phyloP scores from a whole-genome alignment of 257 asterid species.

The Solanum pinnatisectum region DNA sequence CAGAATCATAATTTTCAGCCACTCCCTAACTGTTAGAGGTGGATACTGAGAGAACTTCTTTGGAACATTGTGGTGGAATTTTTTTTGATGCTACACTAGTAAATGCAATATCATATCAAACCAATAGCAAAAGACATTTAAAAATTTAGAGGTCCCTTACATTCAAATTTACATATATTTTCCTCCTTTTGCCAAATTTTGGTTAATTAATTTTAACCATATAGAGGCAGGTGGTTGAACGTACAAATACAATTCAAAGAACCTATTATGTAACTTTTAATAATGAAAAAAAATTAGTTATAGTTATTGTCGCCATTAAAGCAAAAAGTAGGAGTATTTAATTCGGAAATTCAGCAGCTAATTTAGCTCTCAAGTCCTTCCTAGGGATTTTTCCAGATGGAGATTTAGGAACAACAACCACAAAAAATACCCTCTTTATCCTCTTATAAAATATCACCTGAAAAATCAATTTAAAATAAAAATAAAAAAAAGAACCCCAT shows the following conservation, averaged over 20 bases:
- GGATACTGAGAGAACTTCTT: no score
- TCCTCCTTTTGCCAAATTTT: not conserved
- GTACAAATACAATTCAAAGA: not conserved
- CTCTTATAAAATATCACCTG: constrained; percentile 92
- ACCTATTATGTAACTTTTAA: not conserved
- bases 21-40: no score
- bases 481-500: not conserved
- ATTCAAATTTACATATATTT: not conserved
- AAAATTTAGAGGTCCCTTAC: not conserved
- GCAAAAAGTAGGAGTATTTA: not conserved
- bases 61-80: not conserved
- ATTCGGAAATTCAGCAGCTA: constrained; percentile 29
- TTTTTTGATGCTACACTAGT: not conserved
- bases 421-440: constrained; percentile 55
- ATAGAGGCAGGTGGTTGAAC: not conserved
- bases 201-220: not conserved
- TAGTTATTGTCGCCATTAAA: not conserved
- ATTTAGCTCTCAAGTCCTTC: constrained; percentile 75
- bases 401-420: constrained; percentile 65
- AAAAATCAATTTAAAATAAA: not conserved
- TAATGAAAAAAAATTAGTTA: not conserved
- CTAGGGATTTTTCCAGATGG: constrained; percentile 91
- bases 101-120: not conserved
- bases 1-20: no score
- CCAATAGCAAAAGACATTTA: not conserved